These are phyloP conservation scores for Penicillium sp. DNA, from an alignment of 2,329 filamentous ascomycete genomes.

Conservation along the genomic window DNA sequence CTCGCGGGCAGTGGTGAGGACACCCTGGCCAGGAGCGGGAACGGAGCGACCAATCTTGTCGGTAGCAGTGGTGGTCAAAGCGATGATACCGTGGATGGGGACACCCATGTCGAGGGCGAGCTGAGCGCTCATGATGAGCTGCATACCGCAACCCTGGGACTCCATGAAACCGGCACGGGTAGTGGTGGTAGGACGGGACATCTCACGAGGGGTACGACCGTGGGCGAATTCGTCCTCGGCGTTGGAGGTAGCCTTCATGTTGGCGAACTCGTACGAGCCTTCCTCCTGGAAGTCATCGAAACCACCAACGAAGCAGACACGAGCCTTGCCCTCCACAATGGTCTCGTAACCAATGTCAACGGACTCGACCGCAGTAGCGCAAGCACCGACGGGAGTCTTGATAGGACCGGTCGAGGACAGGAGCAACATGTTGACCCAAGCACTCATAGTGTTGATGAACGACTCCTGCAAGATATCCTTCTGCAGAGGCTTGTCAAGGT, in stretches of 20 bases:
- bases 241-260: constrained; percentile 99
- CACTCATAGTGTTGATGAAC: constrained; percentile 99
- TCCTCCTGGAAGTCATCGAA: constrained; percentile 99
- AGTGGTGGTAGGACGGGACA: constrained; percentile 96
- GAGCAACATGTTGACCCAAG: constrained; percentile 99
- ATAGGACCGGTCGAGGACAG: constrained; percentile 96
- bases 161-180: constrained; percentile 99
- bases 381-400: constrained; percentile 97
- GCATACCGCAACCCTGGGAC: constrained; percentile 96
- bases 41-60: constrained; percentile 99
- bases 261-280: constrained; percentile 98
- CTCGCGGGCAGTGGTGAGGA: constrained; percentile 93
- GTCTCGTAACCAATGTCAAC: constrained; percentile 98
- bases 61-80: constrained; percentile 91
- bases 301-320: constrained; percentile 95
- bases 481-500: constrained; percentile 94
- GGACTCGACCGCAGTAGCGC: constrained; percentile 95
- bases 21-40: constrained; percentile 93
- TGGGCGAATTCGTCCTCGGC: constrained; percentile 95
- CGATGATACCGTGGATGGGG: constrained; percentile 93
- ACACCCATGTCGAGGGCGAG: constrained; percentile 98
- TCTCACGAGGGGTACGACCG: constrained; percentile 92
- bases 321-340: constrained; percentile 97
- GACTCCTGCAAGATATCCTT: constrained; percentile 99
- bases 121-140: constrained; percentile 97